phyloP scores from a whole-genome alignment of 164 flowering plant genomes.

The Vitis cinerea region DNA sequence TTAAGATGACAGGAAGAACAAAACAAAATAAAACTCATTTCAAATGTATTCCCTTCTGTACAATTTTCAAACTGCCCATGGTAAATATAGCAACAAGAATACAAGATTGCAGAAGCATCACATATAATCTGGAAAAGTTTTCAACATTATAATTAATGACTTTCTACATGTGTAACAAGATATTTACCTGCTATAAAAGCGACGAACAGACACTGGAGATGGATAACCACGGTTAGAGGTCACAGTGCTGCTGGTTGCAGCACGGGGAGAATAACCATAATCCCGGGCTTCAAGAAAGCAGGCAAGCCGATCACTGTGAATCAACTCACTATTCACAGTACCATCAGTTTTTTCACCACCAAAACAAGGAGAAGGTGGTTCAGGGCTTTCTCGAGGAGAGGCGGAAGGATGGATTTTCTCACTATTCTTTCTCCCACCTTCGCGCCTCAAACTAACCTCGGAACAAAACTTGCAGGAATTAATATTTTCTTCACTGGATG shows the following conservation, averaged over 20 bases:
- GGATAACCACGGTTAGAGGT: conserved; percentile 37
- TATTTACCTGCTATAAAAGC: conserved; percentile 54
- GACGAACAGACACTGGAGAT: conserved; percentile 39
- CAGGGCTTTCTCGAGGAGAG: conserved; percentile 57
- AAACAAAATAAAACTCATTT: no score
- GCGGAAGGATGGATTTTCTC: conserved; percentile 56
- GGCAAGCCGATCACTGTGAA: conserved; percentile 32
- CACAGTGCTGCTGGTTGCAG: conserved; percentile 32
- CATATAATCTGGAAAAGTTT: no score
- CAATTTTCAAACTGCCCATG: no score
- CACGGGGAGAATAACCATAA: conserved; percentile 40
- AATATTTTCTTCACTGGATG: conserved; percentile 12
- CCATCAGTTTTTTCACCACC: conserved; percentile 20
- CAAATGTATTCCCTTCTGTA: no score
- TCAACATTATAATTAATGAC: no score
- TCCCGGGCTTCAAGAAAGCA: conserved; percentile 35
- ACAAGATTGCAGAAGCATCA: no score
- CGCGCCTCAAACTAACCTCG: conserved; percentile 26
- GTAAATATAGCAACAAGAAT: no score
- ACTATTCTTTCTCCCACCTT: conserved; percentile 30
- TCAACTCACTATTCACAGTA: conserved; percentile 12
- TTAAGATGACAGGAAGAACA: no score
- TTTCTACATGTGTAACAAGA: no score
- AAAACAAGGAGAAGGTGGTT: conserved; percentile 41
- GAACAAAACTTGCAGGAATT: conserved; percentile 64